Conservation (phyloP, 495 filamentous ascomycete genomes). For the Neurospora intermedia region DNA sequence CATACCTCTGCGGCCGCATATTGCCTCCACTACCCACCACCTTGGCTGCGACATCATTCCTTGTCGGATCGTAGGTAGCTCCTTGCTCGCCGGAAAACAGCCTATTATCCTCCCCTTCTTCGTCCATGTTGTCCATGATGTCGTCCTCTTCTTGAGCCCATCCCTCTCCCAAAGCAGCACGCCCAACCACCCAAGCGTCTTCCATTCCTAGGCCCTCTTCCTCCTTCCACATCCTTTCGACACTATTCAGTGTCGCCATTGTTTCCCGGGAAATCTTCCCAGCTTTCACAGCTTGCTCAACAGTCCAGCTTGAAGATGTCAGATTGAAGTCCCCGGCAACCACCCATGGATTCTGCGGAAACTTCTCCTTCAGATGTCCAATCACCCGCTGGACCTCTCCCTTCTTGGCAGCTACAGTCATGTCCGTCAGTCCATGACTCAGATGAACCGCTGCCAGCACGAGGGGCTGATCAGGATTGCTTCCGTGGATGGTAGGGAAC, state of each 20-base stretch:
- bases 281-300: constrained; percentile 35
- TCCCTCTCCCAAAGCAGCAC: constrained; percentile 20
- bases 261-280: constrained; percentile 31
- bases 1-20: constrained; percentile 47
- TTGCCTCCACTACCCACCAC: constrained; percentile 26
- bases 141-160: not conserved
- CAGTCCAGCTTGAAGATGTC: constrained; percentile 32
- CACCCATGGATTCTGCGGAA: constrained; percentile 34
- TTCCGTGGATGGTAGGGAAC: constrained; percentile 21
- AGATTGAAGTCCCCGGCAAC: constrained; percentile 51
- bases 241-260: constrained; percentile 12
- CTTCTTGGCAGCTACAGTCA: constrained; percentile 39
- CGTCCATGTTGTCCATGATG: constrained; percentile 6
- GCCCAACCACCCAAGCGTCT: constrained; percentile 33
- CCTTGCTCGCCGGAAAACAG: constrained; percentile 42
- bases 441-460: constrained; percentile 45
- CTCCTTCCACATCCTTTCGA: constrained; percentile 27
- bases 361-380: constrained; percentile 24
- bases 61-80: constrained; percentile 44
- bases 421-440: constrained; percentile 41
- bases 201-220: constrained; percentile 14
- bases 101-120: constrained; percentile 6
- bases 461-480: constrained; percentile 12
- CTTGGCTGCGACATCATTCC: constrained; percentile 39
- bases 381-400: constrained; percentile 34